phyloP scores from a whole-genome alignment of 306 rosid species.

The Canavalia ensiformis region DNA sequence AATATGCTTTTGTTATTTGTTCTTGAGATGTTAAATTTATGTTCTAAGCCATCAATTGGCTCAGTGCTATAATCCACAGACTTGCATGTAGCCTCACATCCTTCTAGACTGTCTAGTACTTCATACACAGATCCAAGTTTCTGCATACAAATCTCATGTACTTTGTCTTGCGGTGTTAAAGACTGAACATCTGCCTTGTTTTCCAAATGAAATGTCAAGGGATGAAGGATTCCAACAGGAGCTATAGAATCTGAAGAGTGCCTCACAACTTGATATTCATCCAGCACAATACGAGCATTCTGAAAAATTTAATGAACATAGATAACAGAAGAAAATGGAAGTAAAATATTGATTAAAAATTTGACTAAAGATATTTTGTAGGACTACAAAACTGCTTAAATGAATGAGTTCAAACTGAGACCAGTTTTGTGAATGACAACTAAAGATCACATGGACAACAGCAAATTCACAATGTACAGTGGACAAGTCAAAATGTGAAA shows the following conservation, averaged over 20 bases:
- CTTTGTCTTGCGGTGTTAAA: slow-evolving; percentile 52
- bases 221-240: slow-evolving; percentile 93
- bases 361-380: background rate
- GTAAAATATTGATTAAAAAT: slow-evolving; percentile 18
- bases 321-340: slow-evolving; percentile 40
- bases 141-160: slow-evolving; percentile 48
- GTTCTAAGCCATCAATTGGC: slow-evolving; percentile 52
- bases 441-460: slow-evolving; percentile 18
- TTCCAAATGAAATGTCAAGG: slow-evolving; percentile 86
- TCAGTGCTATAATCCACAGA: slow-evolving; percentile 55
- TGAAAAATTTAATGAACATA: slow-evolving; percentile 49
- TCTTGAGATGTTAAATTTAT: slow-evolving; percentile 73
- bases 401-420: slow-evolving; percentile 28
- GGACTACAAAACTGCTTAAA: slow-evolving; percentile 35
- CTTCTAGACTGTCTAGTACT: slow-evolving; percentile 63
- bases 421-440: slow-evolving; percentile 11
- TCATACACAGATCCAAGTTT: slow-evolving; percentile 69
- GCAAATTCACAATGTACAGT: slow-evolving; percentile 1
- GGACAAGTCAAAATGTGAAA: background rate
- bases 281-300: slow-evolving; percentile 88
- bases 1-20: slow-evolving; percentile 67
- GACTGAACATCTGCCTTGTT: slow-evolving; percentile 59
- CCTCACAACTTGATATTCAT: slow-evolving; percentile 78
- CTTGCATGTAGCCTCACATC: slow-evolving; percentile 53
- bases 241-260: slow-evolving; percentile 93